A percentile compares a stretch with the other conserved stretches of the same genome.
These are phyloP conservation scores for Capsicum baccatum DNA, from an alignment of 257 asterid genomes.

Conservation along the genomic window DNA sequence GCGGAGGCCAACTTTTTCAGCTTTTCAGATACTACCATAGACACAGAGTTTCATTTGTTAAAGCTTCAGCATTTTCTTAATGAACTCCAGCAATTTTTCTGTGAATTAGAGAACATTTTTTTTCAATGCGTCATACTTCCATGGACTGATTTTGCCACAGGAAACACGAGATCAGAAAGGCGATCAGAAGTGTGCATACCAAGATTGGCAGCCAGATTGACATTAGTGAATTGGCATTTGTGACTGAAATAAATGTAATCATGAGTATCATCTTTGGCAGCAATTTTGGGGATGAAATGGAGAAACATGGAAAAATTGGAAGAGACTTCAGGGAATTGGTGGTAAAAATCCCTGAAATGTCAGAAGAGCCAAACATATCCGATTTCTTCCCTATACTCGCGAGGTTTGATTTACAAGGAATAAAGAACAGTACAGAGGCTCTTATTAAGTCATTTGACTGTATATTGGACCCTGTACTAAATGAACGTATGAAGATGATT, in stretches of 20 bases:
- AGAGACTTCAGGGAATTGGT: constrained; percentile 37
- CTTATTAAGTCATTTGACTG: constrained; percentile 26
- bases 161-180: constrained; percentile 36
- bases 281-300: constrained; percentile 25
- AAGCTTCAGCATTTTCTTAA: too few relatives aligned
- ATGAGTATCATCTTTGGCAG: constrained; percentile 52
- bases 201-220: constrained; percentile 29
- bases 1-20: too few relatives aligned
- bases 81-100: too few relatives aligned
- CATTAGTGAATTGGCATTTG: constrained; percentile 39
- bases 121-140: too few relatives aligned
- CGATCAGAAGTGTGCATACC: constrained; percentile 28
- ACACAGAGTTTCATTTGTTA: too few relatives aligned
- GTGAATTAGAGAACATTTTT: too few relatives aligned
- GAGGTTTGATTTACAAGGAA: constrained; percentile 49
- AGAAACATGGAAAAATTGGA: constrained; percentile 25
- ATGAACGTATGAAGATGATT: constrained; percentile 25
- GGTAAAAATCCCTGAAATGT: not conserved
- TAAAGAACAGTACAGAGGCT: constrained; percentile 36
- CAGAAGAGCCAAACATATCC: constrained; percentile 47
- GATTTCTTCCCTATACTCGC: constrained; percentile 52
- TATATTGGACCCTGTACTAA: constrained; percentile 35
- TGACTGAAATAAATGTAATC: constrained; percentile 34
- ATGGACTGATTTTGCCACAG: not conserved
- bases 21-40: too few relatives aligned